phyloP scores from a whole-genome alignment of 768 basidiomycete species.

The Panus rudis region DNA sequence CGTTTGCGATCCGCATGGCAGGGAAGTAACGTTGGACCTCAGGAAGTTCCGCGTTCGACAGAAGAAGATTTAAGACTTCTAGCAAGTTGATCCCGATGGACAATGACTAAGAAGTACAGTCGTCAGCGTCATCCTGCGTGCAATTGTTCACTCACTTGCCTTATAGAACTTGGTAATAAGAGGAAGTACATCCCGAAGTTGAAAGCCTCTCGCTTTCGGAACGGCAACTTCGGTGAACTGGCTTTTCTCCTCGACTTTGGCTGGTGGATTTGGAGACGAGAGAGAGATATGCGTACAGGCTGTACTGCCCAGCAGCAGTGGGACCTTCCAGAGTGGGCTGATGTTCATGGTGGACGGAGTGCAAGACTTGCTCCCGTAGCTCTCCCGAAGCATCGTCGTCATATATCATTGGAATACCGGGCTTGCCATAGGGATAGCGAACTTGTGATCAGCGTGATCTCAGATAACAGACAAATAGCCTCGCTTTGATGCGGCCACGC shows the following conservation, averaged over 20 bases:
- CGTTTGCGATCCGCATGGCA: constrained; percentile 4
- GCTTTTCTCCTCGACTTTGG: not conserved
- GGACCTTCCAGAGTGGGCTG: no score
- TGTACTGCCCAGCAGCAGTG: no score
- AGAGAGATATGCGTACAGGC: no score
- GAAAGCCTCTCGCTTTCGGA: constrained; percentile 14
- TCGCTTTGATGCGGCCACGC: no score
- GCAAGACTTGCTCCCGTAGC: no score
- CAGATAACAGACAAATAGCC: no score
- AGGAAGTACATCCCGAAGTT: constrained; percentile 16
- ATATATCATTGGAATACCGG: no score
- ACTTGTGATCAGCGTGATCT: no score
- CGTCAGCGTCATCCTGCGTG: constrained; percentile 9
- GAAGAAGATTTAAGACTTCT: constrained; percentile 11
- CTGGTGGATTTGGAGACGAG: constrained; percentile 1
- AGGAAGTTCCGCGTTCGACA: constrained; percentile 12
- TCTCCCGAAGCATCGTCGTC: no score
- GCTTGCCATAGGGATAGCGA: no score
- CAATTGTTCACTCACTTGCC: constrained; percentile 21
- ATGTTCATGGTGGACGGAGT: no score
- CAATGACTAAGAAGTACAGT: no score
- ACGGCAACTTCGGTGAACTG: constrained; percentile 1
- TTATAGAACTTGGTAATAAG: constrained; percentile 11
- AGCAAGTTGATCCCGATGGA: constrained; percentile 14
- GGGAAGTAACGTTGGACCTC: constrained; percentile 19